Conservation (phyloP, 2,329 filamentous ascomycete genomes). For the Alternaria brassicae region DNA sequence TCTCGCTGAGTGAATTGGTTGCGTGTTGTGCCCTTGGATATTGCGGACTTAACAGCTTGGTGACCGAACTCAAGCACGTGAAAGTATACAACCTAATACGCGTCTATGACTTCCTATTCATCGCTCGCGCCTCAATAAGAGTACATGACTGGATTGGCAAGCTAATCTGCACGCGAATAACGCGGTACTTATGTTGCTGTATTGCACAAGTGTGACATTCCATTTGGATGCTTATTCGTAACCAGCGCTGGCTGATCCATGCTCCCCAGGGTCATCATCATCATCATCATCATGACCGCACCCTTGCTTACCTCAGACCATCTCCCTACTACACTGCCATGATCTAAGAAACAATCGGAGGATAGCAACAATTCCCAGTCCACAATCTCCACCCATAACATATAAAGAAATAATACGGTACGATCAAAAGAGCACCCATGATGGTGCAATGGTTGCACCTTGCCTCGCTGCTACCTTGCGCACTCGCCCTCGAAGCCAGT, state of each 20-base stretch:
- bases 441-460: conserved; percentile 24
- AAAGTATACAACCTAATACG: conserved; percentile 1
- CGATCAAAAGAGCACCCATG: not conserved
- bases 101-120: not conserved
- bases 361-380: not conserved
- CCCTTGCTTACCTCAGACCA: not conserved
- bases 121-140: not conserved
- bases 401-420: not conserved
- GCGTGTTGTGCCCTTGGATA: not conserved
- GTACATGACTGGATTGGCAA: not conserved
- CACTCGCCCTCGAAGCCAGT: conserved; percentile 24
- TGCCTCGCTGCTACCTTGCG: conserved; percentile 26
- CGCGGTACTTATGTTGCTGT: not conserved
- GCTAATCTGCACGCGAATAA: not conserved
- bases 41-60: not conserved
- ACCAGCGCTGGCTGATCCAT: conserved; percentile 8
- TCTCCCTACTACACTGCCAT: conserved; percentile 9
- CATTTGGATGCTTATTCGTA: not conserved
- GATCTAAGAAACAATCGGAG: conserved; percentile 6
- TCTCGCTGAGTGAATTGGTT: not conserved
- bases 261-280: conserved; percentile 2
- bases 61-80: conserved; percentile 13
- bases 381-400: not conserved
- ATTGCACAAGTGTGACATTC: not conserved
- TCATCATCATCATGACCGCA: conserved; percentile 1